A percentile compares a stretch with the other conserved stretches of the same genome.
These are phyloP conservation scores for Colletotrichum noveboracense DNA, from an alignment of 2,329 filamentous ascomycete genomes.

Conservation along the genomic window DNA sequence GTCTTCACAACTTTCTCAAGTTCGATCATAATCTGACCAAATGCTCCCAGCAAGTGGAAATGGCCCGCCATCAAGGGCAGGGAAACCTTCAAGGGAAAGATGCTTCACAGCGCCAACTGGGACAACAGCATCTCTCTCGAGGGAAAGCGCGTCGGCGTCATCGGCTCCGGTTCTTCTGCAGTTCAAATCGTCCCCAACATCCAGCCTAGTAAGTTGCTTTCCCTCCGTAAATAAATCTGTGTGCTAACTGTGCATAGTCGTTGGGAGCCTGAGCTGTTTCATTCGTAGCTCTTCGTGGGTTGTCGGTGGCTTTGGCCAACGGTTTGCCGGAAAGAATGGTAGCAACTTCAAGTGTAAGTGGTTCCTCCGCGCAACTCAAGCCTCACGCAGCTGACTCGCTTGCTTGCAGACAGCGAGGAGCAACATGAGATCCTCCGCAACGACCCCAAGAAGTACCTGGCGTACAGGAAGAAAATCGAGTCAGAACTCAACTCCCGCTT, in stretches of 20 bases:
- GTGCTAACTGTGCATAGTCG: neutral
- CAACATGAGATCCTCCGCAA: slow-evolving; percentile 53
- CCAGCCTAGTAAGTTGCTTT: slow-evolving; percentile 3
- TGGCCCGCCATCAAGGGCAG: slow-evolving; percentile 35
- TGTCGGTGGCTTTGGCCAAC: slow-evolving; percentile 50
- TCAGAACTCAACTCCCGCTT: slow-evolving; percentile 56
- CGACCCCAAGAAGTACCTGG: slow-evolving; percentile 57
- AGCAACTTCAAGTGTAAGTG: slow-evolving; percentile 49
- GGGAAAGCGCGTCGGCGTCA: slow-evolving; percentile 33
- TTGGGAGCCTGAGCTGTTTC: slow-evolving; percentile 20
- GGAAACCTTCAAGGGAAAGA: slow-evolving; percentile 30
- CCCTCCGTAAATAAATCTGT: neutral
- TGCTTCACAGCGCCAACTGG: slow-evolving; percentile 36
- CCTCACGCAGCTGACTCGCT: neutral
- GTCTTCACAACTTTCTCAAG: slow-evolving; percentile 8
- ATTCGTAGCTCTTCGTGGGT: slow-evolving; percentile 51
- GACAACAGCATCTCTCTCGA: slow-evolving; percentile 26
- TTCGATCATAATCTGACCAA: neutral
- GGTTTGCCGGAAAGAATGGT: slow-evolving; percentile 49
- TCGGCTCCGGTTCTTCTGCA: slow-evolving; percentile 31
- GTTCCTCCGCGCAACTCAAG: neutral
- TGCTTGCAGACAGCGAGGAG: slow-evolving; percentile 35
- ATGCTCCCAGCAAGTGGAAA: slow-evolving; percentile 26
- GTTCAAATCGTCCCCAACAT: slow-evolving; percentile 38
- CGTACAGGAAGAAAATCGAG: slow-evolving; percentile 54